Evolutionary conservation across 768 basidiomycete species (phyloP).

Genomic region (Russula sp.): DNA sequence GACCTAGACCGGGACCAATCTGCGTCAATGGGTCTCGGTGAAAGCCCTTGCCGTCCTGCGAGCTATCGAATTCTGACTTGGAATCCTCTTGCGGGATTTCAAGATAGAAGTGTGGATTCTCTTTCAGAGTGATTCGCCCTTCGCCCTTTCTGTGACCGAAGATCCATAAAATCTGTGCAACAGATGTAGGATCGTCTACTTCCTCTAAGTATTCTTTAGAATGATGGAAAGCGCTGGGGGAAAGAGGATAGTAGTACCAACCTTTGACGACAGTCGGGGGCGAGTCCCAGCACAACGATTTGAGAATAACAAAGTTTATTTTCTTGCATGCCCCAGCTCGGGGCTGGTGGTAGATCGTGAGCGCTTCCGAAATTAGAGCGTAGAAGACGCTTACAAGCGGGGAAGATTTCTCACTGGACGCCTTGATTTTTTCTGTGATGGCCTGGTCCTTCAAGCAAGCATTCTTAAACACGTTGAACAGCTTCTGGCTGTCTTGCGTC

Average conservation of each 20-base stretch:
- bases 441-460: neutral
- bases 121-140: neutral
- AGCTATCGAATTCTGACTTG: neutral
- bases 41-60: neutral
- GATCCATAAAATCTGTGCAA: neutral
- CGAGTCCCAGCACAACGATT: neutral
- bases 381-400: neutral
- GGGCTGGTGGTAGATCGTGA: neutral
- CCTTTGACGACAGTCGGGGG: neutral
- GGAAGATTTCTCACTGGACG: neutral
- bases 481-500: neutral
- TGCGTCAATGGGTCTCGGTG: neutral
- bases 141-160: neutral
- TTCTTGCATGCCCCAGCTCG: neutral
- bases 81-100: neutral
- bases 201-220: neutral
- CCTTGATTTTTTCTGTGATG: neutral
- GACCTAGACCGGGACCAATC: neutral
- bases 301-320: slow-evolving; percentile 1
- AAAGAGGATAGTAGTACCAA: neutral
- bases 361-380: neutral
- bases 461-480: neutral
- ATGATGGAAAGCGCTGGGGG: neutral
- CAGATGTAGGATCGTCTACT: neutral
- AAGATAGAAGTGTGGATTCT: neutral